Percentiles rank a stretch among this genome's conserved stretches.
Conservation (phyloP, 768 basidiomycete species). For the Tricholoma sp. region DNA sequence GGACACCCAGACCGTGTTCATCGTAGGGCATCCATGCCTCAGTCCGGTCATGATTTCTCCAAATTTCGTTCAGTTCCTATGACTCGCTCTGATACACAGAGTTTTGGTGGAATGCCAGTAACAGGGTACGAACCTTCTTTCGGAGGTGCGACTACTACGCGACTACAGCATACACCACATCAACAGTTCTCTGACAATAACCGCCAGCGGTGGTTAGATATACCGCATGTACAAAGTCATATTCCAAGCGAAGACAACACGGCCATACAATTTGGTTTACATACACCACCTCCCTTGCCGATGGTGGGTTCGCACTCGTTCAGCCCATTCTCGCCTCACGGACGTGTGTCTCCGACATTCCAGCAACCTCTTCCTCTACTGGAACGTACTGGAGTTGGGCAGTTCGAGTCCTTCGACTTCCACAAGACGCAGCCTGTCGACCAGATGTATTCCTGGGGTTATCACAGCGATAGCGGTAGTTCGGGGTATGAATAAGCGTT, state of each 20-base stretch:
- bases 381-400: not conserved
- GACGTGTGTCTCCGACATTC: constrained; percentile 6
- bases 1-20: constrained; percentile 3
- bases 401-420: constrained; percentile 10
- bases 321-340: constrained; percentile 8
- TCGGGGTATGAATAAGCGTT: constrained; percentile 16
- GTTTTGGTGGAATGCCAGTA: not conserved
- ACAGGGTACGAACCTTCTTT: not conserved
- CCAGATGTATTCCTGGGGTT: constrained; percentile 15
- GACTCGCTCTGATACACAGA: constrained; percentile 3
- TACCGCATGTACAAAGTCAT: constrained; percentile 22
- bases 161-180: constrained; percentile 1
- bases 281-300: constrained; percentile 1
- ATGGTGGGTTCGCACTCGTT: constrained; percentile 7
- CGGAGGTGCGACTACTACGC: not conserved
- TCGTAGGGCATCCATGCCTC: constrained; percentile 15
- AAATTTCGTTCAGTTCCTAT: constrained; percentile 1
- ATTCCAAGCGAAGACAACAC: constrained; percentile 9
- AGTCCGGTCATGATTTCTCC: constrained; percentile 3
- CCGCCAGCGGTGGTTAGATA: constrained; percentile 12
- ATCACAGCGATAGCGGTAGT: constrained; percentile 18
- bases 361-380: constrained; percentile 2
- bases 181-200: constrained; percentile 3
- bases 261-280: constrained; percentile 2
- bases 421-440: not conserved